Conservation (phyloP, 345 rosid genomes). For the Cochlearia excelsa region DNA sequence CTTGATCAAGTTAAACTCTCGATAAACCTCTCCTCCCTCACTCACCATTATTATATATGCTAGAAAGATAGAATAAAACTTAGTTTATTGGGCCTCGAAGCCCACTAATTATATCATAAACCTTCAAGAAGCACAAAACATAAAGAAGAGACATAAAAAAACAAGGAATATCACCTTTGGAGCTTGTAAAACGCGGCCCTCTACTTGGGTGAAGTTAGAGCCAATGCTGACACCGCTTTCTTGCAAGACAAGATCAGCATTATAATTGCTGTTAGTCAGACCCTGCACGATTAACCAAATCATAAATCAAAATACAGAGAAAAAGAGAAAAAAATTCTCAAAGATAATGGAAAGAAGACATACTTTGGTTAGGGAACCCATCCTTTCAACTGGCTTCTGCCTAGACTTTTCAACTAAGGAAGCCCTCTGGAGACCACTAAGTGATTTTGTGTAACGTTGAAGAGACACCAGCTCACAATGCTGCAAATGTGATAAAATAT, state of each 20-base stretch:
- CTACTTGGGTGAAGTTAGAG: slow-evolving; percentile 62
- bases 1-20: too few relatives aligned
- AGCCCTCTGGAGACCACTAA: slow-evolving; percentile 66
- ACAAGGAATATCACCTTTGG: slow-evolving; percentile 52
- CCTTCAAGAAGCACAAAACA: background rate
- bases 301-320: slow-evolving; percentile 3
- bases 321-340: slow-evolving; percentile 4
- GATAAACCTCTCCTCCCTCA: too few relatives aligned
- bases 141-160: background rate
- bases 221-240: slow-evolving; percentile 68
- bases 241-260: slow-evolving; percentile 59
- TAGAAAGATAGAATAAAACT: too few relatives aligned
- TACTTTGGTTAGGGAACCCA: slow-evolving; percentile 65
- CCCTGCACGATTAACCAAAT: slow-evolving; percentile 44
- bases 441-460: slow-evolving; percentile 86
- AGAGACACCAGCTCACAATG: slow-evolving; percentile 72
- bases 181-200: slow-evolving; percentile 73
- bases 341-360: slow-evolving; percentile 14
- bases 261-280: slow-evolving; percentile 64
- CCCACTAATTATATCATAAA: too few relatives aligned
- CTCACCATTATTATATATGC: too few relatives aligned
- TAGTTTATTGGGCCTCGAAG: too few relatives aligned
- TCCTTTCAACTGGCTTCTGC: slow-evolving; percentile 90
- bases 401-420: slow-evolving; percentile 85
- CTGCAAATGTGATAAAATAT: slow-evolving; percentile 34